Percentiles rank a stretch among this genome's conserved stretches.
phyloP scores from a whole-genome alignment of 371 early-diverging fungal genomes.

The Enterocytospora artemiae region DNA sequence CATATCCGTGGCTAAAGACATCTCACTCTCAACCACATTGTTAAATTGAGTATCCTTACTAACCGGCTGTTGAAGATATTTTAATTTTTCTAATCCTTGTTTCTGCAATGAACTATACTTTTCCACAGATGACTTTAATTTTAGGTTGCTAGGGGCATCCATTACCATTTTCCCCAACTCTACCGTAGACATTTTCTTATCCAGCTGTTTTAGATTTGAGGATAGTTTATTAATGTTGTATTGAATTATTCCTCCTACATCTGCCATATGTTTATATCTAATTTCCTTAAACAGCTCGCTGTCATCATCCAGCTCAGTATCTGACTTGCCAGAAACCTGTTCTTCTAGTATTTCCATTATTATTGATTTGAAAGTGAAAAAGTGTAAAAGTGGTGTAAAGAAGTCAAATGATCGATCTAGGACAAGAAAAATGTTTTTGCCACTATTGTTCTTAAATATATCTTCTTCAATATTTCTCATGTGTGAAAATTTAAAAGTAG shows the following conservation, averaged over 20 bases:
- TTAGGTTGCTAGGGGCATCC: constrained; percentile 54
- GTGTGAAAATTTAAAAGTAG: constrained; percentile 22
- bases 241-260: constrained; percentile 47
- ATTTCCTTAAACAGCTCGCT: constrained; percentile 47
- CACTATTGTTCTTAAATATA: constrained; percentile 1
- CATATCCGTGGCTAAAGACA: constrained; percentile 46
- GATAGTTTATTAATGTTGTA: constrained; percentile 36
- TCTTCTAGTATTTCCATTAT: constrained; percentile 21
- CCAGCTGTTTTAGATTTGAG: constrained; percentile 32
- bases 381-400: constrained; percentile 55
- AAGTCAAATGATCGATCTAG: constrained; percentile 54
- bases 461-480: constrained; percentile 9
- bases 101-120: constrained; percentile 40
- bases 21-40: constrained; percentile 44
- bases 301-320: constrained; percentile 25
- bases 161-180: constrained; percentile 51
- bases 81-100: constrained; percentile 43
- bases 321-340: not conserved
- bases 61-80: constrained; percentile 13
- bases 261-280: constrained; percentile 52
- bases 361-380: constrained; percentile 53
- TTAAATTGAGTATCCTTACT: constrained; percentile 13
- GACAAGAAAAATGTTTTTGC: constrained; percentile 32
- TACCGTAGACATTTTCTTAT: constrained; percentile 38
- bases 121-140: constrained; percentile 46